phyloP scores from a whole-genome alignment of 208 protist genomes.

The Trypanosoma melophagium region DNA sequence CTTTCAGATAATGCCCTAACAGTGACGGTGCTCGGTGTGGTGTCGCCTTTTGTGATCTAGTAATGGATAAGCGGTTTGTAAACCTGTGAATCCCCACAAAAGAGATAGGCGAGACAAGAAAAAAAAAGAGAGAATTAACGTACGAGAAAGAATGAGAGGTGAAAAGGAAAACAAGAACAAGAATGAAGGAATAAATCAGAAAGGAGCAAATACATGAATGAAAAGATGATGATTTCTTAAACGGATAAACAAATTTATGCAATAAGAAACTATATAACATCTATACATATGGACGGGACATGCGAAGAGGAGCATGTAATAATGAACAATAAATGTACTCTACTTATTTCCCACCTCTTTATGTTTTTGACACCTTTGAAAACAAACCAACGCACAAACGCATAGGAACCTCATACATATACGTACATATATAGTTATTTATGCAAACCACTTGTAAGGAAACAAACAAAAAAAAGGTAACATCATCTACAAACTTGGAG shows the following conservation, averaged over 20 bases:
- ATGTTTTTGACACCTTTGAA: conserved; percentile 27
- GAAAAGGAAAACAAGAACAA: conserved; percentile 2
- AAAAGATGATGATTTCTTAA: too few relatives aligned
- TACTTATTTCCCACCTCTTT: conserved; percentile 17
- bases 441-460: too few relatives aligned
- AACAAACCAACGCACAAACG: conserved; percentile 2
- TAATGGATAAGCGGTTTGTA: background rate
- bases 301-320: too few relatives aligned
- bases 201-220: background rate
- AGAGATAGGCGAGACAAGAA: too few relatives aligned
- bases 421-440: conserved; percentile 8
- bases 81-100: too few relatives aligned
- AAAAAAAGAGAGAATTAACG: conserved; percentile 10
- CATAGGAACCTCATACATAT: background rate
- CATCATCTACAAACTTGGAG: background rate
- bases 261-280: too few relatives aligned
- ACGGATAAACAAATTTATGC: too few relatives aligned
- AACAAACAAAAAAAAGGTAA: background rate
- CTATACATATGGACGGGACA: too few relatives aligned
- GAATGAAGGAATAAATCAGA: background rate
- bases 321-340: background rate
- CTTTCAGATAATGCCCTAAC: too few relatives aligned
- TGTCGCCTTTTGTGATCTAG: conserved; percentile 23
- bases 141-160: conserved; percentile 15
- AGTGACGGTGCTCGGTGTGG: conserved; percentile 42